These are phyloP conservation scores for Russula sp. DNA, from an alignment of 768 basidiomycete genomes.

Conservation along the genomic window DNA sequence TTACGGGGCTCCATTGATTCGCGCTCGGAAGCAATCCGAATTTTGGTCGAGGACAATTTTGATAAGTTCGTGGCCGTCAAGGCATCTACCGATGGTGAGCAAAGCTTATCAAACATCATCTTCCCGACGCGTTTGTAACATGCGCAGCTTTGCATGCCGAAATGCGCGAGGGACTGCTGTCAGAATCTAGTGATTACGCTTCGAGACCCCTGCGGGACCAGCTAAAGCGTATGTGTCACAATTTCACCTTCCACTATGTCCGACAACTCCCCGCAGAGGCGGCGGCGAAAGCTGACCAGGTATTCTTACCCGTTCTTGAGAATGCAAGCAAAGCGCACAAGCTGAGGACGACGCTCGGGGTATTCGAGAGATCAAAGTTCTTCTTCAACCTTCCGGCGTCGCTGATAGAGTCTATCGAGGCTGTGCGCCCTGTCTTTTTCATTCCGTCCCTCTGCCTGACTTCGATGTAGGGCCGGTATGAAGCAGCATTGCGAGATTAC, in stretches of 20 bases:
- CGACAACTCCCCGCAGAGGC: constrained; percentile 48
- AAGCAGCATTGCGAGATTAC: constrained; percentile 90
- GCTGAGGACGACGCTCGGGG: constrained; percentile 84
- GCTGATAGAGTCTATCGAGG: constrained; percentile 83
- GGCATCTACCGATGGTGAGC: constrained; percentile 85
- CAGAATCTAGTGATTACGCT: constrained; percentile 71
- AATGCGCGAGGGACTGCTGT: constrained; percentile 86
- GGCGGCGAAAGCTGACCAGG: constrained; percentile 89
- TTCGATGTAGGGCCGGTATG: constrained; percentile 79
- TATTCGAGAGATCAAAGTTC: constrained; percentile 96
- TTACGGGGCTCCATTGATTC: constrained; percentile 79
- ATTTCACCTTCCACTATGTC: not conserved
- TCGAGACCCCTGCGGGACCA: constrained; percentile 78
- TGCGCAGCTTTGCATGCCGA: constrained; percentile 75
- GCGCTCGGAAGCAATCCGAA: constrained; percentile 88
- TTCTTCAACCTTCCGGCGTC: constrained; percentile 97
- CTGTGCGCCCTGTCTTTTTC: constrained; percentile 44
- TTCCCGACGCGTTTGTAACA: not conserved
- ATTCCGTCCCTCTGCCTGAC: not conserved
- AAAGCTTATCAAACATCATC: not conserved
- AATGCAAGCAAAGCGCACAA: constrained; percentile 93
- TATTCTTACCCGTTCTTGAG: constrained; percentile 93
- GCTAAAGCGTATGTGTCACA: constrained; percentile 61
- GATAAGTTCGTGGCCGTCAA: constrained; percentile 98
- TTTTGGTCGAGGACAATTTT: constrained; percentile 96